Base-by-base conservation (phyloP, 495 filamentous ascomycete species). In the Neurospora terricola region DNA sequence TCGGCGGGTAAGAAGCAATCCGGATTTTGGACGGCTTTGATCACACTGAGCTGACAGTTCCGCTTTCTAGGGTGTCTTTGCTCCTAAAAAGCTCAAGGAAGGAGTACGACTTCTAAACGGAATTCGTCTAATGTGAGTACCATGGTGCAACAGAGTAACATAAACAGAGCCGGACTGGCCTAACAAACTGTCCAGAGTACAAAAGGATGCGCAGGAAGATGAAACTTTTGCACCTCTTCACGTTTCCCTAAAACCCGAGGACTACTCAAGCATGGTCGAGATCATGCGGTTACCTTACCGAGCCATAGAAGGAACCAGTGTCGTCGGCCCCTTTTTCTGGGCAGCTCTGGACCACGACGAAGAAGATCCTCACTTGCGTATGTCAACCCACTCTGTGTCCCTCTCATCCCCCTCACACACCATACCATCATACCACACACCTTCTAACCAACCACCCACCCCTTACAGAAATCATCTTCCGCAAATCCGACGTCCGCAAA, bases 321-420 rank as follows among this genome's bases (percentile, higher is more conserved):
- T 84, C 30, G 86, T 88, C 54, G 87, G 87, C 1, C 87, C 87
- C 1, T 88, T 87, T 72, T 88, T 88, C 77, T 88, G 86, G 87
- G 82, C 79, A 40, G 81, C 86, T 38, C 82, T 84, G 70, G 86
- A 88, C 74, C 82, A 86, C 73, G 83, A 87, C 71, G 83, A 86
- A 40, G 77, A 82, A 5, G 81, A 84, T 72, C 86, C 82, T 10
- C 84, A 88, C 76, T 75, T 88, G 21, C 87, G 85, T 87, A 84
- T 48, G 82, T 18, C 18, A 34, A 45, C 42, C 3, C 8, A n/a
- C 18, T 2, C n/a, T 48, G 12, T 39, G 11, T 40, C 14, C 39
- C 39, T 40, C 39, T 16, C 39, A 14, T 16, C 39, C 4, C 27
- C 6, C 69, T 16, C 18, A 10, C 4, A 48, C 21, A 18, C 1